A percentile compares a stretch with the other conserved stretches of the same genome.
These are phyloP conservation scores for Coemansia sp. DNA, from an alignment of 192 early-diverging fungal genomes.

Conservation along the genomic window DNA sequence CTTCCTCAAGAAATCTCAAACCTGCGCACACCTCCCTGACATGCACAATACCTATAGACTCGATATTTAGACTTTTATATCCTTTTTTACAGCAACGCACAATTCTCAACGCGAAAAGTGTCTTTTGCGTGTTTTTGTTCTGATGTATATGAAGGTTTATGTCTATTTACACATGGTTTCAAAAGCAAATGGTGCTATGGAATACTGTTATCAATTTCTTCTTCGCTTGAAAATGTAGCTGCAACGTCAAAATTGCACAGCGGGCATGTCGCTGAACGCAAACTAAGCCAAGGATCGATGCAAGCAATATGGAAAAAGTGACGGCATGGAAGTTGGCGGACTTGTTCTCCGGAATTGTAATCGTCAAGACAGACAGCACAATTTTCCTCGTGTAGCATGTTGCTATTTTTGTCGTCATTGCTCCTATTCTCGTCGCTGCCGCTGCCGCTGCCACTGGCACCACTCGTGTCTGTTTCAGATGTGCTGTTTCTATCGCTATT, in stretches of 20 bases:
- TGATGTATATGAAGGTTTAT: background rate
- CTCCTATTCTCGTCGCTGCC: background rate
- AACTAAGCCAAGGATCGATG: slow-evolving; percentile 46
- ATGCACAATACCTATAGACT: background rate
- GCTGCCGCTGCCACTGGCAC: background rate
- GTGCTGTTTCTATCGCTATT: background rate
- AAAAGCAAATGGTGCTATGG: background rate
- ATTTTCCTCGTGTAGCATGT: slow-evolving; percentile 35
- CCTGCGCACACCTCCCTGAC: slow-evolving; percentile 10
- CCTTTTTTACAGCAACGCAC: no score
- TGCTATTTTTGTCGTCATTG: background rate
- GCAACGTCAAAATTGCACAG: slow-evolving; percentile 48
- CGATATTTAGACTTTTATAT: no score
- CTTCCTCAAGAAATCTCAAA: background rate
- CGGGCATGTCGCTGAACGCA: slow-evolving; percentile 36
- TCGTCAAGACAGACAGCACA: slow-evolving; percentile 51
- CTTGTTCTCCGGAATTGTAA: slow-evolving; percentile 31
- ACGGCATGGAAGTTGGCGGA: slow-evolving; percentile 43
- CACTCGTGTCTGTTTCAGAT: background rate
- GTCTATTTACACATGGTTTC: no score
- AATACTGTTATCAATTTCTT: background rate
- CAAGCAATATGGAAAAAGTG: slow-evolving; percentile 47
- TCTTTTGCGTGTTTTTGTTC: no score
- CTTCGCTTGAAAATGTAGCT: background rate
- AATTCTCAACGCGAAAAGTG: no score